Evolutionary conservation across 352 stramenopile species (phyloP).

Genomic region (Lagenidium giganteum): DNA sequence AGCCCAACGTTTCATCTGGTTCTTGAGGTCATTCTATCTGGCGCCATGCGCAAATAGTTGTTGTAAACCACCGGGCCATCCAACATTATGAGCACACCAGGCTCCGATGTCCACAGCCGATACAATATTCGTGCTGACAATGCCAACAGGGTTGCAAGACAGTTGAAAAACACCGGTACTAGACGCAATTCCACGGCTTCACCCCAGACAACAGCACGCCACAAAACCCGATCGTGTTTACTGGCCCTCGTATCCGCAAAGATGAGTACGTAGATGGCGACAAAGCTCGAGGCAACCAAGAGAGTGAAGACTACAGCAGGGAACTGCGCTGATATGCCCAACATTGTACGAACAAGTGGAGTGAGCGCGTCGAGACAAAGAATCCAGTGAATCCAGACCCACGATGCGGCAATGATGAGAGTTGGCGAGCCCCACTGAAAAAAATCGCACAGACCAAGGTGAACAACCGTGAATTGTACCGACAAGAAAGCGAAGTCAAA

Average conservation of each 20-base stretch:
- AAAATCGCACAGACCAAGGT: constrained; percentile 12
- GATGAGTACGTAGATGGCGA: constrained; percentile 7
- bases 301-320: neutral
- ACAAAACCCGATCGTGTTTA: constrained; percentile 6
- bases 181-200: neutral
- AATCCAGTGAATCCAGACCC: constrained; percentile 10
- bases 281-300: neutral
- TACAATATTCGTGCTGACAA: constrained; percentile 2
- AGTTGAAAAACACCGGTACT: constrained; percentile 9
- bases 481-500: constrained; percentile 19
- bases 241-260: constrained; percentile 2
- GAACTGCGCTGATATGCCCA: neutral
- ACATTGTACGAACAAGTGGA: constrained; percentile 1
- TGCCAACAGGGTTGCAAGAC: neutral
- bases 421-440: constrained; percentile 4
- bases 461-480: constrained; percentile 9
- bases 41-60: too few species aligned
- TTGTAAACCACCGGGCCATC: constrained; percentile 4
- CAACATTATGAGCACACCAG: constrained; percentile 3
- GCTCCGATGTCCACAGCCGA: neutral
- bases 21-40: too few species aligned
- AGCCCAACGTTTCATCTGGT: too few species aligned
- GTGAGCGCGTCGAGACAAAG: constrained; percentile 8
- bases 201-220: neutral
- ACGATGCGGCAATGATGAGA: constrained; percentile 2